A percentile compares a stretch with the other conserved stretches of the same genome.
phyloP scores from a whole-genome alignment of 2,329 filamentous ascomycete genomes.

The Fusarium praegraminearum region DNA sequence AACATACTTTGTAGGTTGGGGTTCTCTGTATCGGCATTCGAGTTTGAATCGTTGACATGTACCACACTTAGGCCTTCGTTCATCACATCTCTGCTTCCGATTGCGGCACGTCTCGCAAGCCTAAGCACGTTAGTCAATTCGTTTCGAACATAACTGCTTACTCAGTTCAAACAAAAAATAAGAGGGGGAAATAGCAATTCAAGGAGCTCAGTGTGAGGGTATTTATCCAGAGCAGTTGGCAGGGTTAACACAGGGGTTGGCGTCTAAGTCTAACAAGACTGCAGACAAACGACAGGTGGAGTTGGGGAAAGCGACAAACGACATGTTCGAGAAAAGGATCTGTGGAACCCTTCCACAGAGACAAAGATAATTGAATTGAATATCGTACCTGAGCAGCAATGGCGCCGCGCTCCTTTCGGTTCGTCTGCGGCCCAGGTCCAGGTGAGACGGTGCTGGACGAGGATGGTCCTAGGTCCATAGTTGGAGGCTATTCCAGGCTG shows the following conservation, averaged over 20 bases:
- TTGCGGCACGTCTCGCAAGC: conserved; percentile 70
- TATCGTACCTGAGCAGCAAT: conserved; percentile 55
- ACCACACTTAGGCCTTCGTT: conserved; percentile 70
- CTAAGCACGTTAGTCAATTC: conserved; percentile 45
- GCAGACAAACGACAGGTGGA: background rate
- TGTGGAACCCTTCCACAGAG: conserved; percentile 10
- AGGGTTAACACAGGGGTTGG: background rate
- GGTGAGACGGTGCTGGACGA: conserved; percentile 51
- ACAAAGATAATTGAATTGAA: background rate
- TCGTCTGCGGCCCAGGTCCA: conserved; percentile 50
- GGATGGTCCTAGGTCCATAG: conserved; percentile 46
- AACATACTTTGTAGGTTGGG: conserved; percentile 72
- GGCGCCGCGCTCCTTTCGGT: conserved; percentile 55
- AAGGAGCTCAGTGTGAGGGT: background rate
- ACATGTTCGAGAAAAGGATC: background rate
- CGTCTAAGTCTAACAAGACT: background rate
- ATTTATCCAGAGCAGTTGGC: background rate
- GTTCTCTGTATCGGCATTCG: conserved; percentile 70
- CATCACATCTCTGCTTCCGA: conserved; percentile 74
- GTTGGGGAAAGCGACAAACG: background rate
- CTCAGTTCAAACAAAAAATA: background rate
- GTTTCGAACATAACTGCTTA: background rate
- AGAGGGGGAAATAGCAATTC: too few species aligned
- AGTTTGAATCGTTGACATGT: conserved; percentile 69
- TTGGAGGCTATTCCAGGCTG: conserved; percentile 32